These are phyloP conservation scores for Flaveria robusta DNA, from an alignment of 129 eudicot species.

Conservation along the genomic window DNA sequence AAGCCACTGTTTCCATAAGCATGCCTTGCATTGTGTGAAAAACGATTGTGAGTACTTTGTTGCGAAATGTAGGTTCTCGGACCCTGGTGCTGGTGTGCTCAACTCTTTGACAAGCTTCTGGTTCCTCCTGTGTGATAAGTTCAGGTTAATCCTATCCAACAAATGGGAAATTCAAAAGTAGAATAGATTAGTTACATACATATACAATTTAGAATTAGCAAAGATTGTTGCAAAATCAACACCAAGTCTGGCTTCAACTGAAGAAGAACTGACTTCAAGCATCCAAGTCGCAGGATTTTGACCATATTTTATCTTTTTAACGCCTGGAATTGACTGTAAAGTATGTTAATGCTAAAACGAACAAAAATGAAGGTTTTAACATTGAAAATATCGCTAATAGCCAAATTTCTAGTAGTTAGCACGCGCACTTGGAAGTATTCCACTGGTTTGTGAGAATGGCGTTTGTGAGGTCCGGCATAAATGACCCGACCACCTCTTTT, in stretches of 20 bases:
- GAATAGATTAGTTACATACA: conserved; percentile 18
- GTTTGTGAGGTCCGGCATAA: conserved; percentile 78
- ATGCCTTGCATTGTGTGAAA: conserved; percentile 57
- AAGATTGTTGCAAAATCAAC: conserved; percentile 55
- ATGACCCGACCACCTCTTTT: conserved; percentile 79
- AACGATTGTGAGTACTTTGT: conserved; percentile 55
- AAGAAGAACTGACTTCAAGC: conserved; percentile 58
- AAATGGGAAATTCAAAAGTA: not conserved
- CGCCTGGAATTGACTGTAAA: conserved; percentile 31
- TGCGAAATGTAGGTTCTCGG: conserved; percentile 38
- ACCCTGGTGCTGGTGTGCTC: conserved; percentile 43
- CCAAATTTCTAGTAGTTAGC: not conserved
- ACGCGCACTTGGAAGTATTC: conserved; percentile 56
- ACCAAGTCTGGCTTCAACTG: conserved; percentile 53
- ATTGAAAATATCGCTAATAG: not conserved
- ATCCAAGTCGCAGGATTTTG: conserved; percentile 89
- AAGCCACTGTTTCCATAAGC: conserved; percentile 66
- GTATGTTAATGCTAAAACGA: no score
- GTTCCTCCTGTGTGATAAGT: conserved; percentile 35
- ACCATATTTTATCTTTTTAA: conserved; percentile 48
- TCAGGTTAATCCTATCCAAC: not conserved
- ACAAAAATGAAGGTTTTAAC: no score
- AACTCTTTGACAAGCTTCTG: conserved; percentile 54
- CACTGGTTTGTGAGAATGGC: conserved; percentile 56
- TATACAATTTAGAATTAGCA: conserved; percentile 54